Conservation (phyloP, 495 filamentous ascomycete species). For the Aspergillus sclerotiicarbonarius region DNA sequence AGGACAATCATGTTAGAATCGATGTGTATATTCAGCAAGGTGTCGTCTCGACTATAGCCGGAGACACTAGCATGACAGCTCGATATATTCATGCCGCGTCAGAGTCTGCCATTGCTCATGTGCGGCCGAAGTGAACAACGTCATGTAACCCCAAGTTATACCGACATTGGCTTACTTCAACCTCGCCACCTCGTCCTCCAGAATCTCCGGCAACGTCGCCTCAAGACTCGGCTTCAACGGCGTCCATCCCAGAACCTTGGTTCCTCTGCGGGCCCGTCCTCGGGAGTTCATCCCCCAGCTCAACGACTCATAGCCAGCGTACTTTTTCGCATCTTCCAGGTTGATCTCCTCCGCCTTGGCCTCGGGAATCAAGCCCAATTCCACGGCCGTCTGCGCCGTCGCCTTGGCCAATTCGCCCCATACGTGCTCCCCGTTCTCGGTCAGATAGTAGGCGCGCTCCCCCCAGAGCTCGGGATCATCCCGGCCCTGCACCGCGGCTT, state of each 20-base stretch:
- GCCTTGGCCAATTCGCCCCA: slow-evolving; percentile 62
- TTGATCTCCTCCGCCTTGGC: slow-evolving; percentile 39
- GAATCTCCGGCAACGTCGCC: not conserved
- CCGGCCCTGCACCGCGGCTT: slow-evolving; percentile 47
- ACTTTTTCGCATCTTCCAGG: slow-evolving; percentile 27
- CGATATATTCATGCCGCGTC: too few species aligned
- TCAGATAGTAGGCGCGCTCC: slow-evolving; percentile 65
- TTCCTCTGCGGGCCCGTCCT: not conserved
- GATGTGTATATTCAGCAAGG: too few species aligned
- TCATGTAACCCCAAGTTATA: too few species aligned
- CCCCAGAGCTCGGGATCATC: slow-evolving; percentile 63
- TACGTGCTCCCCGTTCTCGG: slow-evolving; percentile 63
- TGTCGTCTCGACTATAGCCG: too few species aligned
- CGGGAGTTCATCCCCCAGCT: slow-evolving; percentile 6
- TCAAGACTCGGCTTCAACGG: not conserved
- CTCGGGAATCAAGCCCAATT: slow-evolving; percentile 57
- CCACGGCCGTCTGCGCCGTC: slow-evolving; percentile 56
- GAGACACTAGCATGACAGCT: too few species aligned
- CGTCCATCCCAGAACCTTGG: not conserved
- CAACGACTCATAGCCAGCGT: not conserved
- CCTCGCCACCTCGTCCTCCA: slow-evolving; percentile 1
- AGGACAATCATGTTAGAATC: too few species aligned
- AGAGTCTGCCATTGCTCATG: too few species aligned
- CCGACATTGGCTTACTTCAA: not conserved
- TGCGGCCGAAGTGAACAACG: too few species aligned